Conservation (phyloP, 176 grass and related monocot genomes). For the Neostapfia colusana region DNA sequence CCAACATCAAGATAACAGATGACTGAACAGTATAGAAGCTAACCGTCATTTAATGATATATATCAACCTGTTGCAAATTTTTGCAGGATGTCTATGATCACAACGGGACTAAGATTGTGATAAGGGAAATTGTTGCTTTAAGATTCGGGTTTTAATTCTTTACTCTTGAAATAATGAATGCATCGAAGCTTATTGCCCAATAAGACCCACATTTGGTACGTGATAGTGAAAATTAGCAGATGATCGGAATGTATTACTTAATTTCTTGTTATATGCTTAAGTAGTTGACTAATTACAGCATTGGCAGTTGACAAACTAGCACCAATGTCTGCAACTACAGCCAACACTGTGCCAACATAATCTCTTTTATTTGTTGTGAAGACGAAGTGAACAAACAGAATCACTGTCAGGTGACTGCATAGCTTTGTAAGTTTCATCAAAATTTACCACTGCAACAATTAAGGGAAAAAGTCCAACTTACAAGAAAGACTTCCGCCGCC, state of each 20-base stretch:
- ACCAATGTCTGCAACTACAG: neutral
- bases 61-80: neutral
- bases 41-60: neutral
- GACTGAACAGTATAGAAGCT: neutral
- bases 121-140: conserved; percentile 9
- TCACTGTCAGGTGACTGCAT: neutral
- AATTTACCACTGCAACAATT: neutral
- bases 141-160: neutral
- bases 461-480: conserved; percentile 46
- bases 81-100: neutral
- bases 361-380: neutral
- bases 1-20: neutral
- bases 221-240: neutral
- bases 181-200: neutral
- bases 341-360: neutral
- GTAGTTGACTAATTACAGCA: neutral
- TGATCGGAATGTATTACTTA: neutral
- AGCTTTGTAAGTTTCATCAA: conserved; percentile 1
- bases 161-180: neutral
- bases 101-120: neutral
- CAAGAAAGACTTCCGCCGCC: conserved; percentile 83
- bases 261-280: neutral
- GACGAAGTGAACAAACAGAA: neutral
- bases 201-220: neutral
- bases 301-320: neutral